These are phyloP conservation scores for Scleroderma bovista DNA, from an alignment of 768 basidiomycete genomes.

Conservation along the genomic window DNA sequence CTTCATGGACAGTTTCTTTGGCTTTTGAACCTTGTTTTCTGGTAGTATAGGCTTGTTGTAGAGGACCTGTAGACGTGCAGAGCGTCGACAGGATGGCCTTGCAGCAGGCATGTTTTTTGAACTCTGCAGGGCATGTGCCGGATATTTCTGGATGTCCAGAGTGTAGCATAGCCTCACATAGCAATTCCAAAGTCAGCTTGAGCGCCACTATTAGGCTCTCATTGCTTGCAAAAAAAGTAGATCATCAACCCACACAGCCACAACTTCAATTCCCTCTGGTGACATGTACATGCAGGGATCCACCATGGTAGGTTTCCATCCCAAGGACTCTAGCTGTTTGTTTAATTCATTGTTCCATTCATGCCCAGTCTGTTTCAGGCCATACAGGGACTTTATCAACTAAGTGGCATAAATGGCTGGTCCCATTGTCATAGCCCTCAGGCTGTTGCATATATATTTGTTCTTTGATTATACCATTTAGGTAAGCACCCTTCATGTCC, in stretches of 20 bases:
- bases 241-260: constrained; percentile 29
- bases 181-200: background rate
- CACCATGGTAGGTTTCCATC: too few species aligned
- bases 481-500: too few species aligned
- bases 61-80: too few species aligned
- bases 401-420: constrained; percentile 11
- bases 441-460: constrained; percentile 28
- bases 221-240: constrained; percentile 13
- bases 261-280: constrained; percentile 5
- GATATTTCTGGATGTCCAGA: too few species aligned
- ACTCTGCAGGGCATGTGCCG: too few species aligned
- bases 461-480: too few species aligned
- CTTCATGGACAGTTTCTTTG: too few species aligned
- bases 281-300: constrained; percentile 9
- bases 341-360: constrained; percentile 28
- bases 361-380: constrained; percentile 24
- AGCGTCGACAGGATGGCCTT: too few species aligned
- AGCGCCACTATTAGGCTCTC: background rate
- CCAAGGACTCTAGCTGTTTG: constrained; percentile 10
- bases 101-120: too few species aligned
- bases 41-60: too few species aligned
- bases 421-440: constrained; percentile 16
- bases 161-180: too few species aligned
- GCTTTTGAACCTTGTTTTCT: too few species aligned
- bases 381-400: constrained; percentile 21